Base-by-base conservation (phyloP, 306 rosid species). In the Vigna hirtella region DNA sequence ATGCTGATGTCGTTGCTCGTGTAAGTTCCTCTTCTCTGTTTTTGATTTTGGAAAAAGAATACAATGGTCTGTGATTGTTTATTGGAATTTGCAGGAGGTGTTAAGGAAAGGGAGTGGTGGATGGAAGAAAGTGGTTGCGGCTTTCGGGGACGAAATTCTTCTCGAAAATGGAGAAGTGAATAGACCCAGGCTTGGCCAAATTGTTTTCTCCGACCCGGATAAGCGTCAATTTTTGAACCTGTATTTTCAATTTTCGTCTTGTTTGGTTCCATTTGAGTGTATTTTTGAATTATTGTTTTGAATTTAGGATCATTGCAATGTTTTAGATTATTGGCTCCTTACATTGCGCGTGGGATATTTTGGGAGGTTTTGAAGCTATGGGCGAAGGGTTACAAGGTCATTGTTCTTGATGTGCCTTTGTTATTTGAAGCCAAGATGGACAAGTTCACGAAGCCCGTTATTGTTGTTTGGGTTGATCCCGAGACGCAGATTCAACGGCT, bases 391-490 rank as follows among this genome's bases (percentile, higher is more conserved):
- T 84, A 51, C 65, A 86, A 91, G 83, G 87, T 96, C 52, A 96
- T 93, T 83, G 91, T 93, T 49, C 94, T 96, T 32, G 96, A 96
- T 53, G 71, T 91, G 78, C 99, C 98, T 34, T 77, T 92, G 66
- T 84, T 95, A 77, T 91, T 95, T 11, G 96, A 96, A 83, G 97
- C 91, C 73, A 91, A 86, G 86, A 89, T 93, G 85, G 96, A 90
- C 79, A 88, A 30, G 74, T 88, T 91, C 87, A 90, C 99, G n/a
- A 93, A 93, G 51, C 98, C 98, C 38, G 78, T 88, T 73, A 77
- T 87, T 47, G 97, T 93, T 53, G 97, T 93, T 5, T 96, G 97
- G 97, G 93, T 93, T 78, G 94, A 90, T 84, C 91, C 94, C 20
- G 91, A 88, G 55, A 93, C 93, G 2, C 98, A 95, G 82, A 87